A percentile compares a stretch with the other conserved stretches of the same genome.
phyloP scores from a whole-genome alignment of 306 rosid species.

The Trifolium dubium region DNA sequence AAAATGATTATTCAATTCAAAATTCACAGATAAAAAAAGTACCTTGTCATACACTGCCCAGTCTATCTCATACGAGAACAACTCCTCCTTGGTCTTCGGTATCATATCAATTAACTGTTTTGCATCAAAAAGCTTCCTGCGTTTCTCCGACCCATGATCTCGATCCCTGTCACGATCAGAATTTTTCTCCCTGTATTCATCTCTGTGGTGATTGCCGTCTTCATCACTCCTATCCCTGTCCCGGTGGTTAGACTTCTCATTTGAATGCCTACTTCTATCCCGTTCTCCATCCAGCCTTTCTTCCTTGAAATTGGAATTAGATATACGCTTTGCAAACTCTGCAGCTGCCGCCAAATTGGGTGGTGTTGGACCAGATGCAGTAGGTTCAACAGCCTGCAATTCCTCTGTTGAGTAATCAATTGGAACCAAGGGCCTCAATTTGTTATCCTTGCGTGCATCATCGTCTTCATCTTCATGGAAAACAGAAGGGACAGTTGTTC shows the following conservation, averaged over 20 bases:
- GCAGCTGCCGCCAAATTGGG: slow-evolving; percentile 98
- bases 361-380: slow-evolving; percentile 68
- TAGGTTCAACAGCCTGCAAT: slow-evolving; percentile 81
- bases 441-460: slow-evolving; percentile 93
- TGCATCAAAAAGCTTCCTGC: slow-evolving; percentile 79
- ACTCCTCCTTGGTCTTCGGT: slow-evolving; percentile 95
- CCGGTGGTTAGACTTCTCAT: slow-evolving; percentile 74
- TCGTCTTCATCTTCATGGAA: slow-evolving; percentile 95
- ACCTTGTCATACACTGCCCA: slow-evolving; percentile 95
- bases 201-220: slow-evolving; percentile 64
- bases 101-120: slow-evolving; percentile 97
- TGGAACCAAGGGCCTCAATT: slow-evolving; percentile 97
- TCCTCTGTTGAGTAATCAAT: slow-evolving; percentile 98
- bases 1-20: neutral
- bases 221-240: slow-evolving; percentile 77
- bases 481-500: slow-evolving; percentile 88
- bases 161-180: slow-evolving; percentile 69
- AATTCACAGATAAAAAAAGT: slow-evolving; percentile 28
- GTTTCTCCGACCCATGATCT: slow-evolving; percentile 64
- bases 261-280: slow-evolving; percentile 78
- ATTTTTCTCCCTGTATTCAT: slow-evolving; percentile 66
- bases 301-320: slow-evolving; percentile 75
- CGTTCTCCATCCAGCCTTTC: slow-evolving; percentile 76
- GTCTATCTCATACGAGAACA: slow-evolving; percentile 88
- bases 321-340: slow-evolving; percentile 91